Percentiles rank a stretch among this genome's conserved stretches.
Conservation (phyloP, 2,329 filamentous ascomycete genomes). For the Huntiella omanensis region DNA sequence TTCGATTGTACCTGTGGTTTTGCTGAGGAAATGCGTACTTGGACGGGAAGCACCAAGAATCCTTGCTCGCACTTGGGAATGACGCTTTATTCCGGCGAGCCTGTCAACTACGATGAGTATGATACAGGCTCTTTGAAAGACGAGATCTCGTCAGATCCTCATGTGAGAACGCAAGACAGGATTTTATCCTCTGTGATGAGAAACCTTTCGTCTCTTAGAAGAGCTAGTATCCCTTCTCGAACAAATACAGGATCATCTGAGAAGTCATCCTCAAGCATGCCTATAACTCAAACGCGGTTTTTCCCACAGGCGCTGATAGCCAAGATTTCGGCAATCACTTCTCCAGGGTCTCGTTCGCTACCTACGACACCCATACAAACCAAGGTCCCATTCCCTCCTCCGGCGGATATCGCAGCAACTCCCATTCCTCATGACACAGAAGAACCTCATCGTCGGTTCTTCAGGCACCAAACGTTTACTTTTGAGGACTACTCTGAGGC, state of each 20-base stretch:
- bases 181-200: no score
- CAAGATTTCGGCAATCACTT: background rate
- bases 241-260: no score
- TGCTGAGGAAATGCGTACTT: constrained; percentile 6
- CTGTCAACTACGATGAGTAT: background rate
- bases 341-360: background rate
- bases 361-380: background rate
- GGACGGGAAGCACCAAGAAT: background rate
- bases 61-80: background rate
- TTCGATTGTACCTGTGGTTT: constrained; percentile 5
- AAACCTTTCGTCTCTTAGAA: no score
- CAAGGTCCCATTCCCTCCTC: background rate
- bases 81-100: background rate
- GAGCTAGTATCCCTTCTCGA: no score
- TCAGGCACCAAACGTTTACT: background rate
- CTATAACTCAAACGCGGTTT: no score
- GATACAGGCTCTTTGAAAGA: background rate
- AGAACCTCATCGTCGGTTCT: background rate
- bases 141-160: no score
- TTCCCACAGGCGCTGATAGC: no score
- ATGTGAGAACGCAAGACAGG: no score
- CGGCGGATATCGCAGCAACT: background rate
- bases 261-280: no score
- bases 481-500: background rate
- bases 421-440: background rate